Base-by-base conservation (phyloP, 2,329 filamentous ascomycete species). In the Diaporthe eres region DNA sequence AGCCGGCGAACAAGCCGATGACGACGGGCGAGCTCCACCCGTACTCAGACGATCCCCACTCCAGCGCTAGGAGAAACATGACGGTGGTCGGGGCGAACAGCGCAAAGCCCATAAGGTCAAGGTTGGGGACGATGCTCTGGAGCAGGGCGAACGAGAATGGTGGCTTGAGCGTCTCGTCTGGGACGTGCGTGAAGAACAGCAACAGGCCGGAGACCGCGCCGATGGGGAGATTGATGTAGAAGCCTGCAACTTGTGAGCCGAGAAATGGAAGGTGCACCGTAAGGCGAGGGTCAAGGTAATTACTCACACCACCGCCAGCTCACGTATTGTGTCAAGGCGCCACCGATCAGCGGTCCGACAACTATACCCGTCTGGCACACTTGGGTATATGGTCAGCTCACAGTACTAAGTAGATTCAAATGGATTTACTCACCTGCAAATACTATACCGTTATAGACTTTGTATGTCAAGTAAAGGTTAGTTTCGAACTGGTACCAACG, bases 321-420 rank as follows among this genome's bases (percentile, higher is more conserved):
- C 1, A 81, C 78, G 60, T 84, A 82, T 37, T 83, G 79, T 0
- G 84, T 85, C 25, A 85, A 82, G 47, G 82, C 77, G 76, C 85
- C 83, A 39, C 86, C 86, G 44, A 87, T 79, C 31, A 90, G 78
- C 2, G 88, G 87, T 0, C 88, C 88, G 0, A 83, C 75, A 0
- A 85, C 82, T 13, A 86, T 79, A 4, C 86, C 86, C 25, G 89
- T 77, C 44, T 86, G 83, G 10, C 81, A 79, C 31, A 82, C 81
- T 82, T 31, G 25, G 25, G 25, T 10, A 10, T 19, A 19, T 49
- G 15, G 4, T 70, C 25, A 51, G 47, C 49, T 25, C 4, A 25
- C 34, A 10, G 3, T 10, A 1, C 13, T n/a, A 19, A 0, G 4
- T 53, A 19, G 0, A 25, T 6, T 25, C 28, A 12, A 39, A 2